Evolutionary conservation across 495 filamentous ascomycete genomes (phyloP).

Genomic region (Annulohypoxylon moriforme): DNA sequence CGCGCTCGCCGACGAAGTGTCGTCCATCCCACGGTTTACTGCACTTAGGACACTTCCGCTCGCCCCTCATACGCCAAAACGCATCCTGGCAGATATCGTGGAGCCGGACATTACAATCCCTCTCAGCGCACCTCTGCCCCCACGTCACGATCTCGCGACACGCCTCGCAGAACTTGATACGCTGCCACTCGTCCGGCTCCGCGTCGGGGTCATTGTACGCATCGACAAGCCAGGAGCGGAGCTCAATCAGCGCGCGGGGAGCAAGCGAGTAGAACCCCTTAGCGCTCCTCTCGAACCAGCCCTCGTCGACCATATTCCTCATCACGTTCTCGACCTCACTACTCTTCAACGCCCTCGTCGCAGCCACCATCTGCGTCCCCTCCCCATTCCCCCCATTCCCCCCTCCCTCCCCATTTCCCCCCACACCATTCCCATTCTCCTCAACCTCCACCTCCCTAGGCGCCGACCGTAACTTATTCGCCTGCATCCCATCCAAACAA

Average conservation of each 20-base stretch:
- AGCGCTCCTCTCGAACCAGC: conserved; percentile 81
- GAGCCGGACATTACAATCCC: conserved; percentile 73
- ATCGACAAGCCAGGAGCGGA: conserved; percentile 80
- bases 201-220: conserved; percentile 82
- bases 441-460: conserved; percentile 55
- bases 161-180: conserved; percentile 87
- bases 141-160: conserved; percentile 92
- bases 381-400: conserved; percentile 32
- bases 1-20: conserved; percentile 84
- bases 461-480: conserved; percentile 69
- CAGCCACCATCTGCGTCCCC: conserved; percentile 30
- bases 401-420: conserved; percentile 54
- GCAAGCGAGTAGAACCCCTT: conserved; percentile 79
- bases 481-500: conserved; percentile 81
- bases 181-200: conserved; percentile 67
- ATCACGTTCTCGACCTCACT: conserved; percentile 80
- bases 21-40: conserved; percentile 76
- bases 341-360: conserved; percentile 71
- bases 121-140: conserved; percentile 81
- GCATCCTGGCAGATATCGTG: conserved; percentile 81
- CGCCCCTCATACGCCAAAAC: conserved; percentile 72
- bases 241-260: conserved; percentile 83
- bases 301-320: conserved; percentile 75
- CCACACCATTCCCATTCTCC: conserved; percentile 42
- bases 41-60: conserved; percentile 79